Percentiles rank a stretch among this genome's conserved stretches.
Conservation (phyloP, 2,329 filamentous ascomycete species). For the Stagonosporopsis chrysanthemi region DNA sequence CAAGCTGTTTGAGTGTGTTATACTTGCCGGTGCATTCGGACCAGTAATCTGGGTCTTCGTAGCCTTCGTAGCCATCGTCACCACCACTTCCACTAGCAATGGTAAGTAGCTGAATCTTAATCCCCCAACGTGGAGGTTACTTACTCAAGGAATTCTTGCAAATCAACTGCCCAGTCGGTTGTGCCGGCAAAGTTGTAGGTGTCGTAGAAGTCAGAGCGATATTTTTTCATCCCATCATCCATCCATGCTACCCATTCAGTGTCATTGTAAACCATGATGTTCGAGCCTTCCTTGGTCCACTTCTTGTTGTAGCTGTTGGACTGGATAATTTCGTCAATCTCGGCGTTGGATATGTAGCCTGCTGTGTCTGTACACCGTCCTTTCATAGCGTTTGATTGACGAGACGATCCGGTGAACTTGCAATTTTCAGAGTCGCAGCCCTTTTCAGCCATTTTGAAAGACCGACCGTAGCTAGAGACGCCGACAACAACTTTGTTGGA, state of each 20-base stretch:
- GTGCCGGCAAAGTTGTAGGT: not conserved
- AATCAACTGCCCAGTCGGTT: not conserved
- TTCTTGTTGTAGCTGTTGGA: not conserved
- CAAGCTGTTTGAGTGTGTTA: not conserved
- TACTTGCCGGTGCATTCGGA: not conserved
- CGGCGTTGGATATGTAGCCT: not conserved
- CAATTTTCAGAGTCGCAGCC: not conserved
- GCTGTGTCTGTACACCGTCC: not conserved
- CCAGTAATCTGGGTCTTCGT: not conserved
- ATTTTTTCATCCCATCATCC: not conserved
- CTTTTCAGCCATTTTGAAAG: conserved; percentile 43
- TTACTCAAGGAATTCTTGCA: not conserved
- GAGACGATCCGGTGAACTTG: not conserved
- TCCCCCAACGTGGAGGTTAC: not conserved
- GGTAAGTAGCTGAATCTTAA: too few species aligned
- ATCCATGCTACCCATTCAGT: not conserved
- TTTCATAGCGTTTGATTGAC: not conserved
- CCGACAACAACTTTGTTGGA: conserved; percentile 45
- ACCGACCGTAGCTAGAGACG: conserved; percentile 46
- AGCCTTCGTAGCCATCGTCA: not conserved
- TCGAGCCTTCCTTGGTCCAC: not conserved
- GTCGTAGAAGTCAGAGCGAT: not conserved
- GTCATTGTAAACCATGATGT: not conserved
- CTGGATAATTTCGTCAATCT: not conserved
- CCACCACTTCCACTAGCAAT: not conserved